Base-by-base conservation (phyloP, 345 rosid species). In the Passiflora organensis region DNA sequence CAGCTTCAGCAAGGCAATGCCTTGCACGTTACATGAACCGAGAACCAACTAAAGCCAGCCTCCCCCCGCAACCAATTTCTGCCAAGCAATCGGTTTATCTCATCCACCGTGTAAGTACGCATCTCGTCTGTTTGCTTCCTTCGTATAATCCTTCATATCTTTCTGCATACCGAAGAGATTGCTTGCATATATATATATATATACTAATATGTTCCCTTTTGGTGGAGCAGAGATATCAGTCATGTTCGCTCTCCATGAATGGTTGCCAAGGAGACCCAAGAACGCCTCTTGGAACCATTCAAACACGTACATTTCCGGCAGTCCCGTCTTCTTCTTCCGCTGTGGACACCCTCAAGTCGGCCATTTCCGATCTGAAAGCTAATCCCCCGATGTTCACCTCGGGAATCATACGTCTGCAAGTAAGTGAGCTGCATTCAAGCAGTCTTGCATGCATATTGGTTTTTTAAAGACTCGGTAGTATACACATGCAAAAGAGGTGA, bases 321-420 rank as follows among this genome's bases (percentile, higher is more conserved):
- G 94, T 73, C 52, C 20, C 73, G 2, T 69, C 86, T 41, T 76
- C 87, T 6, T 60, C 71, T 16, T 47, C 49, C 49, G 96, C 96
- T 43, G 64, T 78, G 77, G 87, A 85, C 13, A 58, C 54, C 6
- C 86, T 89, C 23, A 57, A 59, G 46, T 70, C 67, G 43, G 83
- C 82, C 65, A 64, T 86, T 46, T 66, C 58, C 48, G 62, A 68
- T 20, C 57, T 82, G 56, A 79, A 69, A 67, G 64, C 70, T 36
- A 64, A 63, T 28, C 91, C 84, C 13, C 87, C 95, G 34, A 60
- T 48, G 28, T 52, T 56, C 45, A 42, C 72, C 64, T 91, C 96
- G 21, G 96, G 96, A 43, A 79, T 91, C 51, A 63, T 87, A 53
- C 88, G 97, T 15, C 76, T 91, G 13, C 87, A 91, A 84, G 96